Conservation (phyloP, 148 eudicot genomes). For the Rhododendron vialii region DNA sequence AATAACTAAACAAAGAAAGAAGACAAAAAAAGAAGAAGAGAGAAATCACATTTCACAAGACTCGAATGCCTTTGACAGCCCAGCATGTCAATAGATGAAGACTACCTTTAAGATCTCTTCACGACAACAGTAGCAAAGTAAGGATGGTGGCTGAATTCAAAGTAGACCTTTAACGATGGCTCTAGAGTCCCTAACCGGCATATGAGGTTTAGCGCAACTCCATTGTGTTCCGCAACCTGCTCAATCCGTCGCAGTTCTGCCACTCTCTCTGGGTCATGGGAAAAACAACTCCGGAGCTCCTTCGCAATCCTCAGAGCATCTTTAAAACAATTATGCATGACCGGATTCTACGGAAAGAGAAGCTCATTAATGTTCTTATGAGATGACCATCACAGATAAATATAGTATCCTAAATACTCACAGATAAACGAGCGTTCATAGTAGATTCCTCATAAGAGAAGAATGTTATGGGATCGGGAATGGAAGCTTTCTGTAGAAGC, state of each 20-base stretch:
- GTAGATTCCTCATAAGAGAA: conserved; percentile 66
- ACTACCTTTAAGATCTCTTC: conserved; percentile 59
- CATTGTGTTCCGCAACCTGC: conserved; percentile 89
- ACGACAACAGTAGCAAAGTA: conserved; percentile 81
- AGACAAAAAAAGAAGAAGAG: background rate
- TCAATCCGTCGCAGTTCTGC: conserved; percentile 76
- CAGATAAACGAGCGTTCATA: conserved; percentile 56
- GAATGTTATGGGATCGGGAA: conserved; percentile 78
- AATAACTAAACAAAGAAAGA: background rate
- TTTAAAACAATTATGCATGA: conserved; percentile 68
- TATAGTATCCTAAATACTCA: conserved; percentile 26
- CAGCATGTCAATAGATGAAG: conserved; percentile 24
- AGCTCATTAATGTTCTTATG: background rate
- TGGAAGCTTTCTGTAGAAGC: conserved; percentile 79
- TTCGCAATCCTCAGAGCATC: conserved; percentile 83
- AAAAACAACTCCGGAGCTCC: conserved; percentile 61
- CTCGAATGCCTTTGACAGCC: conserved; percentile 12
- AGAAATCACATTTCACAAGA: conserved; percentile 6
- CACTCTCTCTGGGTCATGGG: conserved; percentile 53
- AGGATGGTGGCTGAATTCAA: conserved; percentile 82
- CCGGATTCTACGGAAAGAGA: conserved; percentile 44
- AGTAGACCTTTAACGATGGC: conserved; percentile 61
- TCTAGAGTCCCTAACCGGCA: conserved; percentile 64
- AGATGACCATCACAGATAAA: background rate
- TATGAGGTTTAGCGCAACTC: conserved; percentile 69